Evolutionary conservation across 2,329 filamentous ascomycete genomes (phyloP).

Genomic region (Fusarium solani-melongenae): DNA sequence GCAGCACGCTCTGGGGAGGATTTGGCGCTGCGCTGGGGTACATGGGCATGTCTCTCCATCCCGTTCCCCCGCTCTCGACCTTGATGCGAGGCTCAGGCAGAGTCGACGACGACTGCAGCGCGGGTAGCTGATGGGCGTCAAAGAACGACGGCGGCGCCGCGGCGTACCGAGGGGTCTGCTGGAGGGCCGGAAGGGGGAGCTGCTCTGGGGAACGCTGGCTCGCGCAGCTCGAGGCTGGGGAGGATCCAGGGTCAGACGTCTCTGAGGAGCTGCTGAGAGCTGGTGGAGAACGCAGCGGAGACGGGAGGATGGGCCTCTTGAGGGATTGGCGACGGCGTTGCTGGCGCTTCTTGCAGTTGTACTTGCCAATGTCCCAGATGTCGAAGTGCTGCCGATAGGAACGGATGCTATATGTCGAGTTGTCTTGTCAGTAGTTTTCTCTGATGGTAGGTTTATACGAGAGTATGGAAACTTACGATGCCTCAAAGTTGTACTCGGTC

Average conservation of each 20-base stretch:
- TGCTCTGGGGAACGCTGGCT: slow-evolving; percentile 32
- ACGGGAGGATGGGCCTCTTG: slow-evolving; percentile 15
- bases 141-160: slow-evolving; percentile 8
- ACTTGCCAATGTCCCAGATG: slow-evolving; percentile 59
- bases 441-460: background rate
- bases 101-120: background rate
- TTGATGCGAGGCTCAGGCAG: slow-evolving; percentile 10
- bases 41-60: background rate
- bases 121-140: background rate
- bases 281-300: slow-evolving; percentile 31
- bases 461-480: slow-evolving; percentile 49
- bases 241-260: background rate
- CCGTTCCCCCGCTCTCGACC: slow-evolving; percentile 5
- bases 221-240: slow-evolving; percentile 18
- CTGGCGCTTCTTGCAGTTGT: slow-evolving; percentile 54
- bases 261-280: background rate
- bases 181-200: slow-evolving; percentile 25
- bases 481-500: slow-evolving; percentile 52
- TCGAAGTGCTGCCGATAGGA: slow-evolving; percentile 62
- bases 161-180: slow-evolving; percentile 4
- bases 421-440: slow-evolving; percentile 3
- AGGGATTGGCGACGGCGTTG: slow-evolving; percentile 28
- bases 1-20: slow-evolving; percentile 13
- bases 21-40: background rate
- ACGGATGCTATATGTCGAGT: slow-evolving; percentile 45